These are phyloP conservation scores for Quercus lobata DNA, from an alignment of 331 rosid species.

Conservation along the genomic window DNA sequence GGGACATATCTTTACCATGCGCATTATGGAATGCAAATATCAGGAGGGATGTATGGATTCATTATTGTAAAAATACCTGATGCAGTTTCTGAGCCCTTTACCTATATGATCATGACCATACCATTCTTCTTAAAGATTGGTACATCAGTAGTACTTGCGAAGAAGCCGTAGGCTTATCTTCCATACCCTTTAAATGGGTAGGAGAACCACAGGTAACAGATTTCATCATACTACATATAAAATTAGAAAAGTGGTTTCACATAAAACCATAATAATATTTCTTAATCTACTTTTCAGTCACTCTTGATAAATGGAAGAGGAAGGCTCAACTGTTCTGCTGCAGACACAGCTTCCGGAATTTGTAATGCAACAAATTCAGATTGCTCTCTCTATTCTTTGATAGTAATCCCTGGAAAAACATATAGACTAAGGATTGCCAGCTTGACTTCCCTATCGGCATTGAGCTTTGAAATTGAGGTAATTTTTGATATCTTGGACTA, in stretches of 20 bases:
- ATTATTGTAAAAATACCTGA: conserved; percentile 56
- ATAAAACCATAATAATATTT: neutral
- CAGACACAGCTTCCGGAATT: conserved; percentile 6
- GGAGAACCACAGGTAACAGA: too few relatives aligned
- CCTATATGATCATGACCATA: conserved; percentile 68
- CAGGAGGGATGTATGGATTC: conserved; percentile 66
- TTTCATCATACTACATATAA: too few relatives aligned
- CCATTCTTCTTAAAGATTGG: conserved; percentile 78
- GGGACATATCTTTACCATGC: conserved; percentile 86
- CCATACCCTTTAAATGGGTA: too few relatives aligned
- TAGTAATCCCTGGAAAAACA: conserved; percentile 36
- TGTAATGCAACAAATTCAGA: conserved; percentile 38
- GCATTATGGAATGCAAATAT: conserved; percentile 92
- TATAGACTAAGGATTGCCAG: conserved; percentile 40
- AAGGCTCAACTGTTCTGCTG: conserved; percentile 43
- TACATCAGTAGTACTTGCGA: conserved; percentile 53
- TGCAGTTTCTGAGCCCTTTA: conserved; percentile 60
- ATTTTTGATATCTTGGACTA: neutral
- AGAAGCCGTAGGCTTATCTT: conserved; percentile 58
- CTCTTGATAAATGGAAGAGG: conserved; percentile 55
- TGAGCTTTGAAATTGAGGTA: conserved; percentile 62
- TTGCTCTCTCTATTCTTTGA: conserved; percentile 35
- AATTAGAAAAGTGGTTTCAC: too few relatives aligned
- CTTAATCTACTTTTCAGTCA: conserved; percentile 28
- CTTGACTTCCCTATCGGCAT: conserved; percentile 42